Evolutionary conservation across 2,329 filamentous ascomycete genomes (phyloP), one percentile per base, ranked within the genome.

Genomic region (Fusarium virguliforme): DNA sequence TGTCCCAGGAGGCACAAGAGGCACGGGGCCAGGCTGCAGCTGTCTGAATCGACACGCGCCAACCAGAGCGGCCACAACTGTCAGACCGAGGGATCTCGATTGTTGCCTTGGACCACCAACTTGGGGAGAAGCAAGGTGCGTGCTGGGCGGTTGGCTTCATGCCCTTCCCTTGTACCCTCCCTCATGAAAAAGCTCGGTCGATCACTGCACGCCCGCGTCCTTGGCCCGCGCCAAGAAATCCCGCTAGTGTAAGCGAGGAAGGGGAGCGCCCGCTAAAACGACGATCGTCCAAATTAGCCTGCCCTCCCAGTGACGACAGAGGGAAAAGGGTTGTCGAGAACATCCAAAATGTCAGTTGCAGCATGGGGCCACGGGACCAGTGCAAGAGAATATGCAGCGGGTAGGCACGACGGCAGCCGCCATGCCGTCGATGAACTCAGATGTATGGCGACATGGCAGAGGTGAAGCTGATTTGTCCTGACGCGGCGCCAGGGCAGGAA

Each of bases 231-330:
- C 73, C 71, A 73, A 62, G 67, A 61, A 70, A 75, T 68, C 68
- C 74, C 64, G 61, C 74, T 70, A 75, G 58, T 71, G 72, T 73
- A 76, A 75, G 74, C 74, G 74, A 76, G 74, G 74, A 74, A 76
- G 71, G 74, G 73, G 71, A 76, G 72, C 72, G 74, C 70, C 73
- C 72, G 74, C 75, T 76, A 76, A 73, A 65, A 67, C 74, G 74
- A 70, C 73, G 75, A 76, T 76, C 75, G 75, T 75, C 30, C 67
- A 71, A 68, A 74, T 75, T 76, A 76, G 74, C 73, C 72, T 74
- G 70, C 68, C 72, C 67, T 62, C 58, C 67, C 60, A 66, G 56
- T 75, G 65, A 74, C 67, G 70, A 71, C 57, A 72, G 62, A 64
- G 54, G 57, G 64, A 62, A 67, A 61, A 41, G 62, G 48, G 66